A percentile compares a stretch with the other conserved stretches of the same genome.
Conservation (phyloP, 164 flowering plant genomes). For the Chloranthus sessilifolius region DNA sequence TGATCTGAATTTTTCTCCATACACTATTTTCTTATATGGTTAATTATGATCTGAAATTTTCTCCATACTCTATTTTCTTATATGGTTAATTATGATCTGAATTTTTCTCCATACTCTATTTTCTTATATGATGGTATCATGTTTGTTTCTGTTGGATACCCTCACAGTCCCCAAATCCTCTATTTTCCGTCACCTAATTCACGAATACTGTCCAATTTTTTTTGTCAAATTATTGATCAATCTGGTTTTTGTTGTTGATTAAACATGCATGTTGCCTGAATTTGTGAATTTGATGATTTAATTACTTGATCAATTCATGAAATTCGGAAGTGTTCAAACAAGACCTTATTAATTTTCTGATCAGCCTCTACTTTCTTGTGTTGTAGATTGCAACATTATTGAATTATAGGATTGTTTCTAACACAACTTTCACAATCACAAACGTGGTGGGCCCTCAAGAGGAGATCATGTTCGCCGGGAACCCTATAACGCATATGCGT, state of each 20-base stretch:
- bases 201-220: no score
- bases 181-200: no score
- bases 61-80: not conserved
- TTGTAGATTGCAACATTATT: slow-evolving; percentile 43
- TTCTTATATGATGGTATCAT: no score
- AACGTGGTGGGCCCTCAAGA: slow-evolving; percentile 70
- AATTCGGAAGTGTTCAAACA: no score
- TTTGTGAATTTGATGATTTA: no score
- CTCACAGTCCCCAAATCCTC: no score
- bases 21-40: not conserved
- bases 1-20: not conserved
- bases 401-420: slow-evolving; percentile 55
- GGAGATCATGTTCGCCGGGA: slow-evolving; percentile 48
- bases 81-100: not conserved
- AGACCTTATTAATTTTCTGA: not conserved
- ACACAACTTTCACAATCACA: slow-evolving; percentile 70
- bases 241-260: no score
- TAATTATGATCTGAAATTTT: no score
- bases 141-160: no score
- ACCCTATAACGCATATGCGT: slow-evolving; percentile 49
- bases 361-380: not conserved
- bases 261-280: no score
- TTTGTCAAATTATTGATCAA: not conserved
- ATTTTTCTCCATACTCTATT: not conserved
- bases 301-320: no score